phyloP scores from a whole-genome alignment of 352 stramenopile genomes.

The Pythium coloratum region DNA sequence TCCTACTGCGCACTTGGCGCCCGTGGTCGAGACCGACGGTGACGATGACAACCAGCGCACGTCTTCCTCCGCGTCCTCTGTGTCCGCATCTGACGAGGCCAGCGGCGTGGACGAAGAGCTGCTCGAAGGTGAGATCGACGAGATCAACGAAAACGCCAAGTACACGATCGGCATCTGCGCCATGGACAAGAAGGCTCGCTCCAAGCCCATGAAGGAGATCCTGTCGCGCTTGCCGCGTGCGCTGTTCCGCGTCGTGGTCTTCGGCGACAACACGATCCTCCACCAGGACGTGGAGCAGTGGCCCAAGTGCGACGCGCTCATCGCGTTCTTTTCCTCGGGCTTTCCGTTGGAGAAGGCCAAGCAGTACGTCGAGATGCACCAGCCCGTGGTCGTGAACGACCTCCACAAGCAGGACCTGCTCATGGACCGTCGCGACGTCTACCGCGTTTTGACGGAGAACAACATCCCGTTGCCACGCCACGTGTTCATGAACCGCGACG shows the following conservation, averaged over 20 bases:
- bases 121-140: neutral
- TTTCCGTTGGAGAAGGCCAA: slow-evolving; percentile 98
- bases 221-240: slow-evolving; percentile 84
- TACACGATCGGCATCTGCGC: slow-evolving; percentile 95
- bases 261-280: slow-evolving; percentile 97
- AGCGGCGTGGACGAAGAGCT: slow-evolving; percentile 2
- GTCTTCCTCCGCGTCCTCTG: slow-evolving; percentile 11
- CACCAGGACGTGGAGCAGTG: slow-evolving; percentile 91
- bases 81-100: neutral
- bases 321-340: slow-evolving; percentile 97
- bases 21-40: slow-evolving; percentile 1
- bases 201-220: slow-evolving; percentile 97
- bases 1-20: neutral
- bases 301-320: slow-evolving; percentile 96
- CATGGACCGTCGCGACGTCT: slow-evolving; percentile 95
- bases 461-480: slow-evolving; percentile 95
- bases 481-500: slow-evolving; percentile 94
- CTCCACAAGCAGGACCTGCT: slow-evolving; percentile 94
- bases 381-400: slow-evolving; percentile 98
- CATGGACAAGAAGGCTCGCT: slow-evolving; percentile 97
- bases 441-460: slow-evolving; percentile 90
- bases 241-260: slow-evolving; percentile 96
- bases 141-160: slow-evolving; percentile 6
- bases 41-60: slow-evolving; percentile 22
- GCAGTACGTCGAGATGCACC: slow-evolving; percentile 93